Evolutionary conservation across 2,329 filamentous ascomycete genomes (phyloP), one percentile per base, ranked within the genome.

Genomic region (Anisogramma anomala): DNA sequence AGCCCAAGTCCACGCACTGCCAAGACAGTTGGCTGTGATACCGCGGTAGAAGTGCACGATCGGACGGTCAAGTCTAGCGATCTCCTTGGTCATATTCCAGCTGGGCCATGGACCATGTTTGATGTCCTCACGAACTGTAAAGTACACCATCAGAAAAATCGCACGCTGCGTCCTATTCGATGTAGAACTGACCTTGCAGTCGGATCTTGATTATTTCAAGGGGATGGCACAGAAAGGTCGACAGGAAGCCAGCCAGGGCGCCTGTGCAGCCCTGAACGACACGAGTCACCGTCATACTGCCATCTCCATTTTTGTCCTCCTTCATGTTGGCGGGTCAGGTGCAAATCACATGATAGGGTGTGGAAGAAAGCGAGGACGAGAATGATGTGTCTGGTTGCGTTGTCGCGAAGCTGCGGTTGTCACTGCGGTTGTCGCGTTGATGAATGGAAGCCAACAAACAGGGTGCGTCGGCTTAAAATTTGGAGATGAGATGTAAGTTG

Each of bases 141-240:
- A 18, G 10, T 8, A 3, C 3, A 22, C 6, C 6, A 26, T 47
- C 27, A 47, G 23, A n/a, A n/a, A n/a, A n/a, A n/a, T n/a, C n/a
- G n/a, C n/a, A n/a, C n/a, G n/a, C n/a, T n/a, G n/a, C n/a, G n/a
- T n/a, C n/a, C n/a, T n/a, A n/a, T n/a, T n/a, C n/a, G n/a, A n/a
- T n/a, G n/a, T n/a, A n/a, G 22, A 19, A n/a, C 66, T 44, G 66
- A 87, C 84, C 79, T 66, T 98, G 91, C 58, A 98, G 78, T 49
- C 91, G 82, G 47, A 89, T 96, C 71, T 98, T 98, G 58, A 96
- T 79, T 49, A 98, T 79, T 64, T 98, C 91, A 46, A 98, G 77
- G 23, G 91, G 91, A 58, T 96, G 89, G 39, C 91, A 82, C 42
- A 79, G 80, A 36, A 96, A 71, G 18, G 91, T 96, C 39, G 88